Percentiles rank a stretch among this genome's conserved stretches.
Evolutionary conservation across 1,139 yeast species (phyloP).

Genomic region (Eremothecium coryli): DNA sequence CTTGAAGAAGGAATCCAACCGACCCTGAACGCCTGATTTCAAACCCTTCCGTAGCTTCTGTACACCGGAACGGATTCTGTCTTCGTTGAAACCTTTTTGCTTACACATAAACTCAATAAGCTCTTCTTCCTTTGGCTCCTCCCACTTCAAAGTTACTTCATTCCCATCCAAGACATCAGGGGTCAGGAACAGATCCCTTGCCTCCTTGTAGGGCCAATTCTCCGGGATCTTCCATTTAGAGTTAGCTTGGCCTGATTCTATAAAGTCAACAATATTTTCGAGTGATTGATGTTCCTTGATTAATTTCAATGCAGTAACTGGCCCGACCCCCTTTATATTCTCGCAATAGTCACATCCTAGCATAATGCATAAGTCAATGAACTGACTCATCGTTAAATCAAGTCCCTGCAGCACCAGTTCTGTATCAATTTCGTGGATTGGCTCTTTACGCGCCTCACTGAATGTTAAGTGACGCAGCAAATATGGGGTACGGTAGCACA

Average conservation of each 20-base stretch:
- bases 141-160: conserved; percentile 62
- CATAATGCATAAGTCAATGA: conserved; percentile 83
- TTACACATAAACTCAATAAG: conserved; percentile 32
- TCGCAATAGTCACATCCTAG: conserved; percentile 97
- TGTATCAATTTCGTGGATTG: conserved; percentile 76
- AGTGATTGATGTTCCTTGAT: conserved; percentile 77
- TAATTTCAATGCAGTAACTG: conserved; percentile 82
- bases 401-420: conserved; percentile 65
- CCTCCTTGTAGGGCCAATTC: conserved; percentile 88
- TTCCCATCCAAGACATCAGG: conserved; percentile 68
- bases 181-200: conserved; percentile 66
- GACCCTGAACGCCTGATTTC: conserved; percentile 80
- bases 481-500: conserved; percentile 81
- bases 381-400: conserved; percentile 60
- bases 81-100: conserved; percentile 75
- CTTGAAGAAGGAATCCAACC: conserved; percentile 85
- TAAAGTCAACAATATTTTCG: conserved; percentile 63
- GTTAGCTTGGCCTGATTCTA: conserved; percentile 49
- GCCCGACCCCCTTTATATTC: conserved; percentile 90
- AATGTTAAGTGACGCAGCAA: conserved; percentile 83
- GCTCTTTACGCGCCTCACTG: conserved; percentile 87
- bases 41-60: conserved; percentile 75
- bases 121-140: conserved; percentile 34
- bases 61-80: conserved; percentile 80
- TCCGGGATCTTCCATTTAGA: conserved; percentile 81